Evolutionary conservation across 2,329 filamentous ascomycete genomes (phyloP).

Genomic region (Monilinia fructicola): DNA sequence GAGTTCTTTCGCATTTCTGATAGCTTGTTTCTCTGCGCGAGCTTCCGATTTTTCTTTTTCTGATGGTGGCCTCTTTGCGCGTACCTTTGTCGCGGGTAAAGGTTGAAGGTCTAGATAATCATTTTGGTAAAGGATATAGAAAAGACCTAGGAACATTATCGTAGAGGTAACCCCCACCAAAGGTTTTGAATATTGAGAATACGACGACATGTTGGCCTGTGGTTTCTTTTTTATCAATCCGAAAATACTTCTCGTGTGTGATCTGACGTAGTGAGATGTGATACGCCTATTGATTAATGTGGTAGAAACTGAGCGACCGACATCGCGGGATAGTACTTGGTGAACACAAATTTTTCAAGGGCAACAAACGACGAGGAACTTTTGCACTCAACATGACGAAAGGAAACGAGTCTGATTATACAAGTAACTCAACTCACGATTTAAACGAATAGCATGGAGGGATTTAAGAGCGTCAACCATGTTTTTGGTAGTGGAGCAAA

Average conservation of each 20-base stretch:
- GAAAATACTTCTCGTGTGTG: constrained; percentile 26
- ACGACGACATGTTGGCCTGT: constrained; percentile 30
- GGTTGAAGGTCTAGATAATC: constrained; percentile 37
- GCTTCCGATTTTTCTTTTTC: constrained; percentile 27
- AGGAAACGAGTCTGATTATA: constrained; percentile 18
- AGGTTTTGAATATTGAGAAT: constrained; percentile 20
- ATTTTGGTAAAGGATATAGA: constrained; percentile 39
- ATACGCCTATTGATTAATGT: background rate
- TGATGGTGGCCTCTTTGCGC: constrained; percentile 31
- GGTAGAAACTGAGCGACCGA: background rate
- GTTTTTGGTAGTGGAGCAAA: constrained; percentile 25
- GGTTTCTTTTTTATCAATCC: constrained; percentile 26
- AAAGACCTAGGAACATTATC: constrained; percentile 32
- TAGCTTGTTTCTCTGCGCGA: constrained; percentile 31
- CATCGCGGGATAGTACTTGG: background rate
- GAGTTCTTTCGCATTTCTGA: constrained; percentile 34
- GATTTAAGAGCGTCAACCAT: constrained; percentile 17
- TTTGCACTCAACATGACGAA: constrained; percentile 31
- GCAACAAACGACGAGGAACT: constrained; percentile 31
- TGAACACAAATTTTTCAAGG: constrained; percentile 13
- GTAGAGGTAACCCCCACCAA: constrained; percentile 34
- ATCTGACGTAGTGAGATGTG: background rate
- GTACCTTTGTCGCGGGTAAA: constrained; percentile 37
- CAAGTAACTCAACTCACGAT: constrained; percentile 9
- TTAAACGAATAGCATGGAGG: constrained; percentile 23